These are phyloP conservation scores for Daldinia eschscholtzii DNA, from an alignment of 2,329 filamentous ascomycete genomes.

Conservation along the genomic window DNA sequence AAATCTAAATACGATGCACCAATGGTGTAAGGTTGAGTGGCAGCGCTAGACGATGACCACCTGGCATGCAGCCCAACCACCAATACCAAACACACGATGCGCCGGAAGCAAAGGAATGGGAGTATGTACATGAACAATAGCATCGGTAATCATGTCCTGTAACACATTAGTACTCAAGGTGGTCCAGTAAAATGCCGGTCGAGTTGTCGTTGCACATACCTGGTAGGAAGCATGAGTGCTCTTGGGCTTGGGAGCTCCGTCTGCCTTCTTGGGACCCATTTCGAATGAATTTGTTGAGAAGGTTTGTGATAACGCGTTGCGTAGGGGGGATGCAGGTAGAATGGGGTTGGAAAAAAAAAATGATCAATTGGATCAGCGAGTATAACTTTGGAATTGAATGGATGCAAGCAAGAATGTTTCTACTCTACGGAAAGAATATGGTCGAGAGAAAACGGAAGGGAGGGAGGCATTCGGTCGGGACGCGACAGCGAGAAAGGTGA, in stretches of 20 bases:
- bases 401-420: constrained; percentile 34
- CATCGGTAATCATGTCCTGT: constrained; percentile 74
- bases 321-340: constrained; percentile 37
- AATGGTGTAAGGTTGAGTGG: constrained; percentile 10
- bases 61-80: constrained; percentile 44
- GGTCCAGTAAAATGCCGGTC: constrained; percentile 37
- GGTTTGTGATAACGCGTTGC: constrained; percentile 40
- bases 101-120: constrained; percentile 53
- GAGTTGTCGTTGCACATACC: constrained; percentile 58
- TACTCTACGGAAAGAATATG: constrained; percentile 44
- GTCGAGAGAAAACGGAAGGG: constrained; percentile 57
- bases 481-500: constrained; percentile 67
- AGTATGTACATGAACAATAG: constrained; percentile 69
- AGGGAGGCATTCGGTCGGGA: constrained; percentile 56
- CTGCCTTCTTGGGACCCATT: constrained; percentile 73
- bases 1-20: constrained; percentile 3
- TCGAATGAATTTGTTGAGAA: constrained; percentile 48
- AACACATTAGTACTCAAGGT: constrained; percentile 53
- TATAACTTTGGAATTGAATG: constrained; percentile 44
- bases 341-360: constrained; percentile 9
- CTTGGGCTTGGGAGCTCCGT: constrained; percentile 65
- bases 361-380: constrained; percentile 46
- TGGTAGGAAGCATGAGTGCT: constrained; percentile 69
- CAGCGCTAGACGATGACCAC: constrained; percentile 16
- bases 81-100: constrained; percentile 52